These are phyloP conservation scores for Alternaria brassicicola DNA, from an alignment of 2,329 filamentous ascomycete species.

Conservation along the genomic window DNA sequence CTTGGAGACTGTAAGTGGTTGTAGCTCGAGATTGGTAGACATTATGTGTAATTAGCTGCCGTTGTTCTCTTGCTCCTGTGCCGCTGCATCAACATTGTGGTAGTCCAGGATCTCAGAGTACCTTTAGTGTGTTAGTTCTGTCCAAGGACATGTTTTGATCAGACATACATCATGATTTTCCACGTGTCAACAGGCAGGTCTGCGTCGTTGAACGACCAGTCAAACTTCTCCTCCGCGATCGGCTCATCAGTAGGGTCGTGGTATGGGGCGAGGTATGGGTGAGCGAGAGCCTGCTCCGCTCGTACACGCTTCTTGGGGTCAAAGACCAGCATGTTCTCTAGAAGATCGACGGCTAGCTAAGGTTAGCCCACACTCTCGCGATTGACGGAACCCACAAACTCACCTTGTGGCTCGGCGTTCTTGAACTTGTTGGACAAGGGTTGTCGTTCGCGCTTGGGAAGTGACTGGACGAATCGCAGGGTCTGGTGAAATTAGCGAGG, in stretches of 20 bases:
- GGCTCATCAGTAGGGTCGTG: constrained; percentile 98
- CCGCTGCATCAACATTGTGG: constrained; percentile 84
- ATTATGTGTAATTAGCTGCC: constrained; percentile 33
- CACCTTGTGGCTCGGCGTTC: constrained; percentile 87
- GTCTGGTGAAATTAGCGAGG: constrained; percentile 64
- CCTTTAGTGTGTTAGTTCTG: constrained; percentile 59
- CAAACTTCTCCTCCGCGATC: constrained; percentile 94
- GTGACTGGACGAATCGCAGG: constrained; percentile 92
- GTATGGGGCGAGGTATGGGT: constrained; percentile 94
- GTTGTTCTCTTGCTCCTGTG: constrained; percentile 43
- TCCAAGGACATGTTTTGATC: neutral
- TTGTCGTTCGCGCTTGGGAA: constrained; percentile 92
- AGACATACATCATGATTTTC: constrained; percentile 97
- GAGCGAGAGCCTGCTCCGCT: constrained; percentile 81
- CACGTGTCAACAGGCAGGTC: constrained; percentile 98
- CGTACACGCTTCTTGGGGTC: constrained; percentile 96
- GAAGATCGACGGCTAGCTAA: constrained; percentile 78
- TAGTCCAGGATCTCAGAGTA: constrained; percentile 99
- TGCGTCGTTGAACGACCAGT: constrained; percentile 99
- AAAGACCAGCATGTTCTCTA: constrained; percentile 97
- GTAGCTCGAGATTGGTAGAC: constrained; percentile 10
- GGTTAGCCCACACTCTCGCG: constrained; percentile 4
- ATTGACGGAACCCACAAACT: constrained; percentile 25
- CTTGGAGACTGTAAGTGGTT: constrained; percentile 19
- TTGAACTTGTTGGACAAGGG: constrained; percentile 89